Evolutionary conservation across 2,329 filamentous ascomycete genomes (phyloP).

Genomic region (Penicillium sp.): DNA sequence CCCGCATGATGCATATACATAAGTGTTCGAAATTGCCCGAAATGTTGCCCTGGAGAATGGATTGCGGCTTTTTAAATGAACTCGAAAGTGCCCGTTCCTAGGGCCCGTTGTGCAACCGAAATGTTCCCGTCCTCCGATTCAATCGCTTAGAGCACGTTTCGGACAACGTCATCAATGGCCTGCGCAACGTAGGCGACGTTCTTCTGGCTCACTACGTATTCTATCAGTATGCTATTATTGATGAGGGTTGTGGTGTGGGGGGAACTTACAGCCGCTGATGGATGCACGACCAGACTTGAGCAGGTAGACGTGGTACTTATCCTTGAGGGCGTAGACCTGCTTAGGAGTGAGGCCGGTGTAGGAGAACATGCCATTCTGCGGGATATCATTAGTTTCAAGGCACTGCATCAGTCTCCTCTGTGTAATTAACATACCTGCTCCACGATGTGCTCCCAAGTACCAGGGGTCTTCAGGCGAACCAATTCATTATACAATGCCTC

Average conservation of each 20-base stretch:
- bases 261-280: slow-evolving; percentile 43
- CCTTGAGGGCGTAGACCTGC: slow-evolving; percentile 48
- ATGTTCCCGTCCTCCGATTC: not conserved
- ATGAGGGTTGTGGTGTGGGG: not conserved
- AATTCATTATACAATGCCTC: slow-evolving; percentile 77
- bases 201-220: slow-evolving; percentile 39
- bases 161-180: slow-evolving; percentile 43
- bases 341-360: slow-evolving; percentile 61
- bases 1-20: slow-evolving; percentile 20
- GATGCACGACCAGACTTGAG: slow-evolving; percentile 46
- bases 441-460: slow-evolving; percentile 96
- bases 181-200: slow-evolving; percentile 46
- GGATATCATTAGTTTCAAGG: not conserved
- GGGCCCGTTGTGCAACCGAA: slow-evolving; percentile 10
- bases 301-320: slow-evolving; percentile 50
- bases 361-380: slow-evolving; percentile 81
- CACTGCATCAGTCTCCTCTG: not conserved
- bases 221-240: not conserved
- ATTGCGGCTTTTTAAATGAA: not conserved
- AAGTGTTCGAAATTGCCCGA: not conserved
- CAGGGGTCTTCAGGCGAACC: slow-evolving; percentile 81
- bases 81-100: not conserved
- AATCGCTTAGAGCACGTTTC: slow-evolving; percentile 34
- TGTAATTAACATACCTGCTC: slow-evolving; percentile 70
- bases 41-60: not conserved